Evolutionary conservation across 2,329 filamentous ascomycete species (phyloP).

Genomic region (Fusarium sp.): DNA sequence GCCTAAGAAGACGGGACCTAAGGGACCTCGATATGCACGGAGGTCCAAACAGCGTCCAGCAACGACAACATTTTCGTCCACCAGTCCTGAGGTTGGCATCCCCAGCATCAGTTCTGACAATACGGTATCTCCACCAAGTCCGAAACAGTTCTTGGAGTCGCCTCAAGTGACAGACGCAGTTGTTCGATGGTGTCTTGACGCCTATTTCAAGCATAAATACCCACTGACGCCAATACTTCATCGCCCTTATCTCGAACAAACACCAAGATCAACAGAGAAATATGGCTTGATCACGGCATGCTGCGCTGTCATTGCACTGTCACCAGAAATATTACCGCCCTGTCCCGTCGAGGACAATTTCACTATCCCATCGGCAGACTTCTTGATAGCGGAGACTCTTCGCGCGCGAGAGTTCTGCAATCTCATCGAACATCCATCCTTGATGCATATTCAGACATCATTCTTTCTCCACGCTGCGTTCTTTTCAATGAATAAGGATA

Average conservation of each 20-base stretch:
- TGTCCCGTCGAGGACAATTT: neutral
- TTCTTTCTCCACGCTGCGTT: constrained; percentile 45
- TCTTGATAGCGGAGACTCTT: constrained; percentile 41
- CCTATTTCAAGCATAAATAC: constrained; percentile 47
- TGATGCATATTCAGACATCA: constrained; percentile 43
- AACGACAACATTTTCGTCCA: neutral
- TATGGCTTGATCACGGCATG: constrained; percentile 42
- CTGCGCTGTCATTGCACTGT: constrained; percentile 42
- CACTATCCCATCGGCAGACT: constrained; percentile 27
- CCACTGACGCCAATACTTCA: constrained; percentile 46
- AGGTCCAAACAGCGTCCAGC: neutral
- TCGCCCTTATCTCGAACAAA: constrained; percentile 25
- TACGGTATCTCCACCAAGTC: fast-evolving
- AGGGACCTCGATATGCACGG: constrained; percentile 1
- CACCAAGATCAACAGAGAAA: constrained; percentile 17
- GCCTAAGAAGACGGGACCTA: constrained; percentile 45
- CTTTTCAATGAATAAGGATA: constrained; percentile 45
- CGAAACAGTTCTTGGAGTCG: neutral
- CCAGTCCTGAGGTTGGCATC: neutral
- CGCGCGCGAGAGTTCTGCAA: constrained; percentile 38
- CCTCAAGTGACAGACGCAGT: constrained; percentile 14
- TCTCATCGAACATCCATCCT: constrained; percentile 38
- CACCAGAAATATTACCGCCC: constrained; percentile 38
- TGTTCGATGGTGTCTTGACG: constrained; percentile 41
- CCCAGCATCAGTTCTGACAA: neutral